phyloP scores from a whole-genome alignment of 305 asterid species.

The Striga hermonthica region DNA sequence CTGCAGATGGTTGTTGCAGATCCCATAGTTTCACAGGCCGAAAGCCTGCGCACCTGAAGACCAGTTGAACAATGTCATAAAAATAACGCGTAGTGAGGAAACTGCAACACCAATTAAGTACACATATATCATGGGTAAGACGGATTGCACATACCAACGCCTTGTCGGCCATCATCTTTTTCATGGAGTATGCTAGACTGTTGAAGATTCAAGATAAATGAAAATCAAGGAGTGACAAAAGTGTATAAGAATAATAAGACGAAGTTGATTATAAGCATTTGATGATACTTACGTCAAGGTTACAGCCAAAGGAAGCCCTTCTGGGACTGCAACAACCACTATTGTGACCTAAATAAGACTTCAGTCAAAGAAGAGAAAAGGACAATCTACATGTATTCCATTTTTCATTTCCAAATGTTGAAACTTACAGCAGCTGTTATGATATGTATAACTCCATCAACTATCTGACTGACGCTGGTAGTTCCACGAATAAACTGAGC shows the following conservation, averaged over 20 bases:
- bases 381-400: not conserved
- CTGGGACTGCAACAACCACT: slow-evolving; percentile 6
- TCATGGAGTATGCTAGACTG: slow-evolving; percentile 97
- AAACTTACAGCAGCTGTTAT: slow-evolving; percentile 19
- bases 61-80: slow-evolving; percentile 30
- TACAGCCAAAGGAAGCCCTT: slow-evolving; percentile 13
- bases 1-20: slow-evolving; percentile 97
- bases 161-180: slow-evolving; percentile 99
- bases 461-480: slow-evolving; percentile 43
- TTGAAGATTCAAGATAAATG: slow-evolving; percentile 33
- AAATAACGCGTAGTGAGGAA: slow-evolving; percentile 20
- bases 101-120: slow-evolving; percentile 11
- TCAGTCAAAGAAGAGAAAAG: slow-evolving; percentile 1
- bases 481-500: slow-evolving; percentile 68
- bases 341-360: slow-evolving; percentile 26
- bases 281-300: slow-evolving; percentile 9
- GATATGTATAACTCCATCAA: slow-evolving; percentile 12
- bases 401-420: not conserved
- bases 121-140: slow-evolving; percentile 19
- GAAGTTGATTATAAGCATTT: slow-evolving; percentile 13
- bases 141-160: slow-evolving; percentile 62
- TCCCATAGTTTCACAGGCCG: slow-evolving; percentile 99
- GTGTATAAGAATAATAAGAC: slow-evolving; percentile 17
- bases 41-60: slow-evolving; percentile 92
- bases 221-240: slow-evolving; percentile 32